Conservation (phyloP, 2,329 filamentous ascomycete genomes). For the Nemania sp. region DNA sequence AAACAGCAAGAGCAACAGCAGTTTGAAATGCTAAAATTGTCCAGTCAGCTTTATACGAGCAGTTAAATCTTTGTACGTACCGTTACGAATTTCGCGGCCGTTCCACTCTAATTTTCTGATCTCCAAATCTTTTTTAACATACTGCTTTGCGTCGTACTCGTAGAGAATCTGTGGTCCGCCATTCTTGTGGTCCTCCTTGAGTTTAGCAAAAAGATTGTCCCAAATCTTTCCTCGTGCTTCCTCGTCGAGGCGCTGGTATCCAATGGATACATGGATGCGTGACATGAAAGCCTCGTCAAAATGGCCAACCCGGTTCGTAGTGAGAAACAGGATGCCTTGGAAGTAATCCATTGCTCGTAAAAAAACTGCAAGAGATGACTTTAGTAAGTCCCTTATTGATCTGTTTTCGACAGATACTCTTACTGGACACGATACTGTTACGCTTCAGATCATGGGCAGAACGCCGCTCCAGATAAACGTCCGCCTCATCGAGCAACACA, state of each 20-base stretch:
- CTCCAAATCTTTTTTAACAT: background rate
- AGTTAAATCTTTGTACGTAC: background rate
- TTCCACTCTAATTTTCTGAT: conserved; percentile 5
- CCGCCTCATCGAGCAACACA: conserved; percentile 14
- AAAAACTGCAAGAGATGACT: conserved; percentile 34
- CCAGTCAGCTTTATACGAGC: background rate
- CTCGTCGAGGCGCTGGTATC: conserved; percentile 35
- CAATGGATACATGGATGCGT: conserved; percentile 37
- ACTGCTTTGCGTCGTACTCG: conserved; percentile 11
- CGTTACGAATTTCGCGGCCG: conserved; percentile 16
- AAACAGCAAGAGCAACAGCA: conserved; percentile 22
- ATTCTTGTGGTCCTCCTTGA: conserved; percentile 29
- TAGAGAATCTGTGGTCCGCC: conserved; percentile 10
- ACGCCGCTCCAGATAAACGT: background rate
- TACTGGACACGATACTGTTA: background rate
- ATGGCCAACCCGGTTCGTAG: conserved; percentile 34
- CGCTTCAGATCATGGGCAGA: background rate
- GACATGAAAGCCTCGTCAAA: conserved; percentile 42
- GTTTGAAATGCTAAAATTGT: conserved; percentile 20
- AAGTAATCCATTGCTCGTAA: conserved; percentile 37
- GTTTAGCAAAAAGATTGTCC: conserved; percentile 37
- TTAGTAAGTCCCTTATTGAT: no score
- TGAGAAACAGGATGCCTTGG: conserved; percentile 39
- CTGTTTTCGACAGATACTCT: background rate
- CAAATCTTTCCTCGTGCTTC: conserved; percentile 33